Base-by-base conservation (phyloP, 179 eudicot species). In the Sideroxylon spinosum region DNA sequence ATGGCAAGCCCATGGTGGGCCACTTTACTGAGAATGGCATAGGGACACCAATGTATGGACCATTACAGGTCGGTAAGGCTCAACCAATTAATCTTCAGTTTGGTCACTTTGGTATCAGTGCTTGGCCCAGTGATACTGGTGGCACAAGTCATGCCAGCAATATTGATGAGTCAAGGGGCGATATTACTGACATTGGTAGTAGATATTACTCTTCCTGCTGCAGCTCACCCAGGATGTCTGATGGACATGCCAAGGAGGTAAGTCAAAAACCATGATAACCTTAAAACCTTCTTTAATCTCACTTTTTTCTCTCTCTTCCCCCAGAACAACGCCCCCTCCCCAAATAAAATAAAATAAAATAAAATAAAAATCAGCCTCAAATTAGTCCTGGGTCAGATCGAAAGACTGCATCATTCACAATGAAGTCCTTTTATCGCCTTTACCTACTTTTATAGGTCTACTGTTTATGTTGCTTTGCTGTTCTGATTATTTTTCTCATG, bases 71-170 rank as follows among this genome's bases (percentile, higher is more conserved):
- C 28, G 92, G 89, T 26, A 93, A 77, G 82, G 95, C 93, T 71
- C 98, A 95, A 82, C 91, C 95, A 44, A 90, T 93, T 22, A 95
- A 95, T 84, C 87, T 95, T 87, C 98, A 93, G 90, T 95, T 95
- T 79, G 98, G 98, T 81, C 86, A 93, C 85, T 93, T 90, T 68
- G 98, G 98, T 73, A 88, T 95, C 60, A 95, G 98, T 87, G 97
- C 98, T 82, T 95, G 98, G 98, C 97, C 97, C 9, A 86, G 83
- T 83, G 98, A 95, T 82, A 86, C 87, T 57, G 97, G 93, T 67
- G 89, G 97, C 75, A 95, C 98, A 9, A 95, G 98, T 78, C 95
- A 85, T 86, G 97, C 93, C 59, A 81, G 97, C 81, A 95, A 97
- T 84, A 86, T 93, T 67, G 98, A 95, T 79, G 98, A 90, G 71